phyloP scores from a whole-genome alignment of 169 alveolate species.

The Eimeria sp. region DNA sequence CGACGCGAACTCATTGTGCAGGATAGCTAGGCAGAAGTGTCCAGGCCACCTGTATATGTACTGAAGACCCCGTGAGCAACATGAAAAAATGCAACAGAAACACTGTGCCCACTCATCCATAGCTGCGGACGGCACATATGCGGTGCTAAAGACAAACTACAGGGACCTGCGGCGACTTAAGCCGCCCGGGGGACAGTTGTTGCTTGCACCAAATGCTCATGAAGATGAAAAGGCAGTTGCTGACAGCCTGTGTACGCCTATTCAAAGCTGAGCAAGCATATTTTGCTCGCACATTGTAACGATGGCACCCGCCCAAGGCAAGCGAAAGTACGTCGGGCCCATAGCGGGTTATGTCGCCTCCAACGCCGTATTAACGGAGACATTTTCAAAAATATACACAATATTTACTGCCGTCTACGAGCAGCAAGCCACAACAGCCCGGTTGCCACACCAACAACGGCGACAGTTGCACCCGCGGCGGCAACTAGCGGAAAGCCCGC shows the following conservation, averaged over 20 bases:
- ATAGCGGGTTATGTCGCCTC: background rate
- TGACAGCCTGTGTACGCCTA: background rate
- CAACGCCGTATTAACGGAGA: background rate
- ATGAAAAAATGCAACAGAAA: background rate
- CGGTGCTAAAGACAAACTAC: background rate
- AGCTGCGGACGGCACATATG: background rate
- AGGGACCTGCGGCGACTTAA: background rate
- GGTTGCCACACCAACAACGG: constrained; percentile 21
- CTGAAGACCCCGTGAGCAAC: background rate
- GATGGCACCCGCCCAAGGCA: background rate
- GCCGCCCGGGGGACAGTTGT: background rate
- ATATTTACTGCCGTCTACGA: constrained; percentile 16
- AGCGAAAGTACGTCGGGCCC: background rate
- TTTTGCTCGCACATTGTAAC: background rate
- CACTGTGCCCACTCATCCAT: background rate
- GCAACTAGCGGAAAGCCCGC: background rate
- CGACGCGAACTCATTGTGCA: background rate
- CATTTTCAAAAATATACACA: background rate
- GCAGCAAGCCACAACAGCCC: constrained; percentile 31
- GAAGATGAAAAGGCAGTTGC: background rate
- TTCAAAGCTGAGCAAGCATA: background rate
- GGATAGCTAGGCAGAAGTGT: background rate
- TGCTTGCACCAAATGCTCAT: background rate
- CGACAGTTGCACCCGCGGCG: constrained; percentile 2
- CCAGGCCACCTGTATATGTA: background rate